Evolutionary conservation across 345 rosid genomes (phyloP), one percentile per base, ranked within the genome.

Genomic region (Euphorbia peplus): DNA sequence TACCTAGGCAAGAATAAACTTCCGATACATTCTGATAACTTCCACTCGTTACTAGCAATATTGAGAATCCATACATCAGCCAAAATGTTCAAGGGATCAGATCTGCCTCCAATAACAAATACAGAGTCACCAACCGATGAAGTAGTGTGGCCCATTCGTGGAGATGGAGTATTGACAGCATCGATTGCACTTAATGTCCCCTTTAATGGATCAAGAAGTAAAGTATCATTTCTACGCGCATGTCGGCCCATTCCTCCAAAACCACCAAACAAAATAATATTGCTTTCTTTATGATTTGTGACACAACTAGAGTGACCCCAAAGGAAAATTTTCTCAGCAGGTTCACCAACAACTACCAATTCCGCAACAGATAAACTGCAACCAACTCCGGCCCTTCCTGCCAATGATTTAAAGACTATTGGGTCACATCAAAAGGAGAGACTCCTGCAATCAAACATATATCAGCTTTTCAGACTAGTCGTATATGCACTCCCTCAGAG

Each of bases 231-330:
- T 79, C 93, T 86, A 39, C 97, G 85, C 59, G 91, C 87, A 84
- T 93, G 96, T 73, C 92, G 87, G 70, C 98, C 98, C 42, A 81
- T 66, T 6, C 98, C 97, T 48, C 98, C 97, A 83, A 93, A 93
- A 29, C 98, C 97, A 79, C 97, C 96, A 85, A 91, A 89, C 29
- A 89, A 75, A 13, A 89, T 73, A 81, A 93, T 57, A 52, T 77
- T 68, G 12, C 1, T 39, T 46, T 67, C 62, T 28, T 52, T 13
- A 58, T 70, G 73, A 69, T 71, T 84, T 55, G 86, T 60, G 0
- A 75, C 29, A 75, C 92, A 89, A 74, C 92, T 74, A 24, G 98
- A 82, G 66, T 89, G 98, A 44, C 97, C 97, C 97, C 98, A 93
- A 51, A 86, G 85, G 76, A 86, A 88, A 24, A 91, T 85, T 86